These are phyloP conservation scores for Lantana camara DNA, from an alignment of 257 asterid species.

Conservation along the genomic window DNA sequence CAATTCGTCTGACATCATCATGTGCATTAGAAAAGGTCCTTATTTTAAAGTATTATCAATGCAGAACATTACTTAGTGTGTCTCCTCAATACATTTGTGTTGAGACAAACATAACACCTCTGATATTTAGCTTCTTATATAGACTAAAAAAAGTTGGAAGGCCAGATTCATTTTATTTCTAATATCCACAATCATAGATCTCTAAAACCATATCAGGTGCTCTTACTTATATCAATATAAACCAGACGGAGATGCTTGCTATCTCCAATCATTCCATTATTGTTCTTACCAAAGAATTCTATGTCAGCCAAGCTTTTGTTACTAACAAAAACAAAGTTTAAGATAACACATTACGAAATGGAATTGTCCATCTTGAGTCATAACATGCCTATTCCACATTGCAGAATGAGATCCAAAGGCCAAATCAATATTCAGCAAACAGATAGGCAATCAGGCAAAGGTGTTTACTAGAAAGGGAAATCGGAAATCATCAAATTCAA, in stretches of 20 bases:
- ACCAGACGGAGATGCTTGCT: conserved; percentile 2
- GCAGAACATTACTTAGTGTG: background rate
- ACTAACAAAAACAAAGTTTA: conserved; percentile 2
- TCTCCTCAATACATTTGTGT: background rate
- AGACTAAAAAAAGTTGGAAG: background rate
- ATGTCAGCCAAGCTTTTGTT: background rate
- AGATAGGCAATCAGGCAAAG: background rate
- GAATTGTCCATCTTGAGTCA: background rate
- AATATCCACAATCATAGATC: background rate
- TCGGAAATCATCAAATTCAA: background rate
- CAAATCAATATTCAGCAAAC: conserved; percentile 2
- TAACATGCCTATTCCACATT: background rate
- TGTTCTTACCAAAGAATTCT: conserved; percentile 4
- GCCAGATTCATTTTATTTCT: background rate
- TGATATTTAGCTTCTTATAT: conserved; percentile 14
- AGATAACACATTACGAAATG: conserved; percentile 14
- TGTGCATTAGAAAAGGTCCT: background rate
- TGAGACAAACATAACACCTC: background rate
- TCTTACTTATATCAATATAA: background rate
- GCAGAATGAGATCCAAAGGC: conserved; percentile 22
- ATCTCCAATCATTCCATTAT: background rate
- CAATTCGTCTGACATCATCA: background rate
- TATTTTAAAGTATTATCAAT: background rate
- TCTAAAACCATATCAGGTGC: background rate
- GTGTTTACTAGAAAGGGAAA: background rate